Base-by-base conservation (phyloP, 805 yeast genomes). In the Lipomyces starkeyi region DNA sequence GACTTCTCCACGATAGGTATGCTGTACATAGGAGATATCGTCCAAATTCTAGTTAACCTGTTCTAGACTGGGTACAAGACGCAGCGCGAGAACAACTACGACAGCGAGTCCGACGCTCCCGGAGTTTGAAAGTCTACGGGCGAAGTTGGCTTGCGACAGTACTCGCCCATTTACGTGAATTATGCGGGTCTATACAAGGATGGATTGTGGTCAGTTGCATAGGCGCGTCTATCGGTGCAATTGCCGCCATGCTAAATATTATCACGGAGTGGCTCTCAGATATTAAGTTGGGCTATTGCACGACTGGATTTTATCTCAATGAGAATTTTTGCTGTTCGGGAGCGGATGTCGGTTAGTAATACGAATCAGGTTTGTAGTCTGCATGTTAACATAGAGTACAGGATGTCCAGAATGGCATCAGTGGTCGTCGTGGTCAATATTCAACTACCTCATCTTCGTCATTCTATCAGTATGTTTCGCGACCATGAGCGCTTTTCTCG, bases 201-300 rank as follows among this genome's bases (percentile, higher is more conserved):
- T 92, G 98, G 90, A 74, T 92, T 0, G 89, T 90, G 0, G 80
- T 95, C 47, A 89, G 93, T 0, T 73, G 84, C 1, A 91, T 92
- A 67, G 99, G 98, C 0, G 76, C 88, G 0, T 70, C 83, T 2
- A 89, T 93, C 63, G 99, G 99, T 3, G 74, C 85, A 1, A 88
- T 92, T 52, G 98, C 99, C 0, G 97, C 92, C 0, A 82, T 85
- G 20, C 80, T 95, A 63, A 93, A 91, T 74, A 85, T 94, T 20
- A 83, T 92, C 20, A 92, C 98, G 0, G 94, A 91, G 62, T 92
- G 93, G 85, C 79, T 95, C n/a, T 89, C 92, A 2, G 89, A 89
- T 74, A 78, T 93, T 69, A 86, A 92, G 69, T 80, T 85, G 1
- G 99, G 99, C 0, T 86, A 88, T 78, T 95, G 99, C 79, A 76